Conservation (phyloP, 1,284 basidiomycete species). For the Grifola frondosa region DNA sequence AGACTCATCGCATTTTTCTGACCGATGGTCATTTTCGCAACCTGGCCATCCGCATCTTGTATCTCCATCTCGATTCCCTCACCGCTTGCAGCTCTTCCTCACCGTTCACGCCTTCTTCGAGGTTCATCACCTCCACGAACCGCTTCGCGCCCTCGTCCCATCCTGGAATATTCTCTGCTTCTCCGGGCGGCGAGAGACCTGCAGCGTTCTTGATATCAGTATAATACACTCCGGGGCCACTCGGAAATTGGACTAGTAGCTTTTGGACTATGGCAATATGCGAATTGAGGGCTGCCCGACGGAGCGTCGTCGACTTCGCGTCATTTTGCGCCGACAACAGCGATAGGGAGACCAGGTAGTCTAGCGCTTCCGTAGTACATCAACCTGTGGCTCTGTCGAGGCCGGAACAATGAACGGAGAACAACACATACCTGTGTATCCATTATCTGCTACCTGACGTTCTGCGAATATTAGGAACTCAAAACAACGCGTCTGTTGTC, state of each 20-base stretch:
- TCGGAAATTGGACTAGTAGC: constrained; percentile 60
- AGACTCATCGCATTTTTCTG: too few species aligned
- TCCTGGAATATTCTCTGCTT: constrained; percentile 72
- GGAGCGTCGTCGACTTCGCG: constrained; percentile 77
- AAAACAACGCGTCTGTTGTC: too few species aligned
- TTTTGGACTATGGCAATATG: constrained; percentile 66
- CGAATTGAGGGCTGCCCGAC: constrained; percentile 86
- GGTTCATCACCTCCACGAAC: constrained; percentile 74
- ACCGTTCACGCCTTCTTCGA: constrained; percentile 50
- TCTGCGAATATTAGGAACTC: too few species aligned
- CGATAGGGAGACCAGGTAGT: constrained; percentile 57
- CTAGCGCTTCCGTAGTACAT: constrained; percentile 63
- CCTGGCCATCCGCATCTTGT: constrained; percentile 62
- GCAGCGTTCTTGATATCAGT: constrained; percentile 74
- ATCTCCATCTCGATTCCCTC: constrained; percentile 58
- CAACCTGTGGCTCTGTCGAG: constrained; percentile 25
- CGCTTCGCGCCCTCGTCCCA: constrained; percentile 81
- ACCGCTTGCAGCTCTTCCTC: constrained; percentile 36
- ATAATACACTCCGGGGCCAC: constrained; percentile 59
- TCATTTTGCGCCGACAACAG: constrained; percentile 63
- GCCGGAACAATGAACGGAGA: background rate
- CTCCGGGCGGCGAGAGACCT: constrained; percentile 69
- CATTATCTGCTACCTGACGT: constrained; percentile 82
- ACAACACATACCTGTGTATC: constrained; percentile 75
- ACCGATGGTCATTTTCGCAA: constrained; percentile 57